Percentiles rank a stretch among this genome's conserved stretches.
Evolutionary conservation across 2,329 filamentous ascomycete species (phyloP).

Genomic region (Stagonosporopsis vannaccii): DNA sequence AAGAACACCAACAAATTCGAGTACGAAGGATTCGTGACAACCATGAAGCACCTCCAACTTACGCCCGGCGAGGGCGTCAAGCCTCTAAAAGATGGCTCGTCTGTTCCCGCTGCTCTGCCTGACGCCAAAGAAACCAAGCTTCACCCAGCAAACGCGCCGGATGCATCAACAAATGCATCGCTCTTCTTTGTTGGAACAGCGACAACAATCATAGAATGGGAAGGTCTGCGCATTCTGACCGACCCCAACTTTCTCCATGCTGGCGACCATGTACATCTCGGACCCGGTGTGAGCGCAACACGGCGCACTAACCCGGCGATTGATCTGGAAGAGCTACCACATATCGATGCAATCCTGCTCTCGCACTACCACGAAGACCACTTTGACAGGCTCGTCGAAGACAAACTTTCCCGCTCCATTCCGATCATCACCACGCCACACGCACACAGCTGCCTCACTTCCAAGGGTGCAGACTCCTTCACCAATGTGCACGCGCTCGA

Average conservation of each 20-base stretch:
- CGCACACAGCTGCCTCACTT: constrained; percentile 61
- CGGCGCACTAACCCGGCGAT: constrained; percentile 67
- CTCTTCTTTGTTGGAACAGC: constrained; percentile 65
- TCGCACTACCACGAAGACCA: constrained; percentile 71
- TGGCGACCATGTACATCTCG: constrained; percentile 71
- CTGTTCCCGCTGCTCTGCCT: constrained; percentile 49
- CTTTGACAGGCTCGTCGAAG: constrained; percentile 63
- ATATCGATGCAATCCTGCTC: constrained; percentile 66
- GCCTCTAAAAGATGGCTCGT: constrained; percentile 51
- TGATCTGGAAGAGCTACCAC: constrained; percentile 65
- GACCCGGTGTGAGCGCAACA: constrained; percentile 65
- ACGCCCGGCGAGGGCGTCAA: constrained; percentile 47
- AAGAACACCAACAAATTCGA: neutral
- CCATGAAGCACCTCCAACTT: constrained; percentile 53
- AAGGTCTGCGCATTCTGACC: constrained; percentile 62
- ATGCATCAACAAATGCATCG: constrained; percentile 52
- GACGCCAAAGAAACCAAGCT: constrained; percentile 55
- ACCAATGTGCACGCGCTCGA: constrained; percentile 63
- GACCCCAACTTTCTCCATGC: constrained; percentile 66
- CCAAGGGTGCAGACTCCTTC: constrained; percentile 60
- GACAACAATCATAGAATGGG: constrained; percentile 64
- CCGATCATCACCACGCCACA: constrained; percentile 70
- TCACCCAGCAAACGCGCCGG: constrained; percentile 50
- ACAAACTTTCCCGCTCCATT: constrained; percentile 60
- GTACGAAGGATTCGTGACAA: no score